Percentiles rank a stretch among this genome's conserved stretches.
Evolutionary conservation across 371 early-diverging fungal genomes (phyloP).

Genomic region (Mortierella sp.): DNA sequence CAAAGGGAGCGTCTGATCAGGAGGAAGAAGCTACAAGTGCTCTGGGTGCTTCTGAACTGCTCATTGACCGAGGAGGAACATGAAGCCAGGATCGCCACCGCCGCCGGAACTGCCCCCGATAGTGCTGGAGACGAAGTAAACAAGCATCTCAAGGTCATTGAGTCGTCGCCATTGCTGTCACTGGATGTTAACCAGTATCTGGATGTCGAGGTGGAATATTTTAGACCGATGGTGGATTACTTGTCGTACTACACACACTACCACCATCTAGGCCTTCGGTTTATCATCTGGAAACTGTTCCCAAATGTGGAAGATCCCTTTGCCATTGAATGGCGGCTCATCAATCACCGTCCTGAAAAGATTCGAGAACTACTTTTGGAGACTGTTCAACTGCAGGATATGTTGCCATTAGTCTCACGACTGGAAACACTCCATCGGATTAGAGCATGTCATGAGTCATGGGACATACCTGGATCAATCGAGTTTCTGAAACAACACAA

Average conservation of each 20-base stretch:
- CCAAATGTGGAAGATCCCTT: constrained; percentile 27
- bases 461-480: constrained; percentile 40
- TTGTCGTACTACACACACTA: constrained; percentile 38
- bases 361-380: constrained; percentile 46
- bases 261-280: constrained; percentile 39
- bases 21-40: constrained; percentile 40
- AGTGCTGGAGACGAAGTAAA: not conserved
- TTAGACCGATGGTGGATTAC: constrained; percentile 42
- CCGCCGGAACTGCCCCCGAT: not conserved
- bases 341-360: constrained; percentile 32
- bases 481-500: constrained; percentile 43
- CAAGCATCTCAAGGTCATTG: not conserved
- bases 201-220: constrained; percentile 22
- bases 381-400: constrained; percentile 40
- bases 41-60: constrained; percentile 48
- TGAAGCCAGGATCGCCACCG: constrained; percentile 1
- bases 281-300: constrained; percentile 44
- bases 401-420: constrained; percentile 22
- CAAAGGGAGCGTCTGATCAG: constrained; percentile 38
- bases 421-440: constrained; percentile 27
- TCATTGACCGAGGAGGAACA: constrained; percentile 29
- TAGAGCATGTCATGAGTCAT: constrained; percentile 36
- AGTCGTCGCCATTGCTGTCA: constrained; percentile 14
- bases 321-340: constrained; percentile 33
- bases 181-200: constrained; percentile 15